A percentile compares a stretch with the other conserved stretches of the same genome.
These are phyloP conservation scores for Leptographium wingfieldii DNA, from an alignment of 2,329 filamentous ascomycete genomes.

Conservation along the genomic window DNA sequence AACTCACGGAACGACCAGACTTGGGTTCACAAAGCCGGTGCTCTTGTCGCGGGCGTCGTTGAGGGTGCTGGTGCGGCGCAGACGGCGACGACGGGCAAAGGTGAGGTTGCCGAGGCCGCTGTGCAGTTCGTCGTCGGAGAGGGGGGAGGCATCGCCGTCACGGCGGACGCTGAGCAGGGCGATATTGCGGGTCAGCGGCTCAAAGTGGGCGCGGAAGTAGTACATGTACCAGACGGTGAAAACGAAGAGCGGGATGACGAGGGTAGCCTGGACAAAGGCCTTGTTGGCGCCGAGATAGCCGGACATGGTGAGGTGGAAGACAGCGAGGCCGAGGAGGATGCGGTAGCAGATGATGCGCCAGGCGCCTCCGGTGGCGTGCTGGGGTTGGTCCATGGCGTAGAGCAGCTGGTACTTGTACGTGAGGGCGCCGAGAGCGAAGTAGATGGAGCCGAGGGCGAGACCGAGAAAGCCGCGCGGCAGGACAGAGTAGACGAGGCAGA, in stretches of 20 bases:
- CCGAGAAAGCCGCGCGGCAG: constrained; percentile 69
- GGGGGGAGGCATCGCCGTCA: constrained; percentile 37
- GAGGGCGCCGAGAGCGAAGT: constrained; percentile 73
- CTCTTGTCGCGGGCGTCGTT: constrained; percentile 63
- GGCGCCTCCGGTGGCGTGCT: constrained; percentile 82
- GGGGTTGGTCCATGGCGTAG: constrained; percentile 96
- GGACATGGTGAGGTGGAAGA: constrained; percentile 86
- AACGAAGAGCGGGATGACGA: constrained; percentile 64
- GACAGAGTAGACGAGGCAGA: constrained; percentile 90
- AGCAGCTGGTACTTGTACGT: constrained; percentile 95
- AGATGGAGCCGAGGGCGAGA: constrained; percentile 68
- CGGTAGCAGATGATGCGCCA: constrained; percentile 97
- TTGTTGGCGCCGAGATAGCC: constrained; percentile 66
- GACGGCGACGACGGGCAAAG: constrained; percentile 12
- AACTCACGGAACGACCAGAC: constrained; percentile 52
- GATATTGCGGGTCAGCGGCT: constrained; percentile 84
- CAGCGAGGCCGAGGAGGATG: constrained; percentile 68
- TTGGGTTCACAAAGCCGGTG: constrained; percentile 64
- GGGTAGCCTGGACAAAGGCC: constrained; percentile 59
- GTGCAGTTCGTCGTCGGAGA: constrained; percentile 25
- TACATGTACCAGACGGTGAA: constrained; percentile 83
- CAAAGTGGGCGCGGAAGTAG: constrained; percentile 68
- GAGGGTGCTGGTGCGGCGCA: constrained; percentile 48
- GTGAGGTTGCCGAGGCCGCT: constrained; percentile 25
- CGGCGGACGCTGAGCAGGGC: constrained; percentile 73